Evolutionary conservation across 2,329 filamentous ascomycete genomes (phyloP).

Genomic region (Coccinonectria pachysandricola): DNA sequence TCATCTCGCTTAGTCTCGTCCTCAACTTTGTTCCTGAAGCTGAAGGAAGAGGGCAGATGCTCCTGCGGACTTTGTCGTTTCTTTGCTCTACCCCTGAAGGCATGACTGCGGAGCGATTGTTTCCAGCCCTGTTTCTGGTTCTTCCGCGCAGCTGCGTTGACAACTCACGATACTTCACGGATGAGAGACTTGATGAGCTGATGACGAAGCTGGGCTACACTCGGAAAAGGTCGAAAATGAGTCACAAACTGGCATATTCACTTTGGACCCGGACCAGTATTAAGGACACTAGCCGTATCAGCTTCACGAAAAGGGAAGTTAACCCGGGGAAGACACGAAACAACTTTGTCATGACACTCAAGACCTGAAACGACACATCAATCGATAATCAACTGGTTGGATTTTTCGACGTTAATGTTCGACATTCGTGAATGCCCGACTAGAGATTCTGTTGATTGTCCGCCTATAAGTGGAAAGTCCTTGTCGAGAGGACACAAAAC

Average conservation of each 20-base stretch:
- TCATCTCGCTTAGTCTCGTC: conserved; percentile 85
- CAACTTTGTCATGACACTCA: conserved; percentile 77
- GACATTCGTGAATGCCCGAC: conserved; percentile 19
- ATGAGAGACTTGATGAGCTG: conserved; percentile 56
- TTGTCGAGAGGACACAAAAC: too few relatives aligned
- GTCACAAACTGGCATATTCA: conserved; percentile 78
- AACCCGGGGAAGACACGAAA: conserved; percentile 69
- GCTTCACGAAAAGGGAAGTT: conserved; percentile 57
- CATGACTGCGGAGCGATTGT: conserved; percentile 22
- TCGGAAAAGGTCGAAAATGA: conserved; percentile 57
- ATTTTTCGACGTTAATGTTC: too few relatives aligned
- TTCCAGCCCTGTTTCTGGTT: conserved; percentile 77
- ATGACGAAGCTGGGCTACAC: conserved; percentile 70
- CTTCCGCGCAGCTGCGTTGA: conserved; percentile 77
- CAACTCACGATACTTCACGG: conserved; percentile 84
- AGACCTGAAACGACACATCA: conserved; percentile 19
- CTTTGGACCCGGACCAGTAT: conserved; percentile 54
- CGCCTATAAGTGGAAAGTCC: too few relatives aligned
- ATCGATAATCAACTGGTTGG: conserved; percentile 6
- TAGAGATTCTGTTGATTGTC: too few relatives aligned
- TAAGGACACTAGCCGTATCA: conserved; percentile 5
- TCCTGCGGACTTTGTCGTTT: conserved; percentile 64
- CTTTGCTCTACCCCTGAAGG: conserved; percentile 26
- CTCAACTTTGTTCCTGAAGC: conserved; percentile 88
- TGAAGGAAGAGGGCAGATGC: conserved; percentile 69